phyloP scores from a whole-genome alignment of 768 basidiomycete genomes.

The Gloeophyllum trabeum region DNA sequence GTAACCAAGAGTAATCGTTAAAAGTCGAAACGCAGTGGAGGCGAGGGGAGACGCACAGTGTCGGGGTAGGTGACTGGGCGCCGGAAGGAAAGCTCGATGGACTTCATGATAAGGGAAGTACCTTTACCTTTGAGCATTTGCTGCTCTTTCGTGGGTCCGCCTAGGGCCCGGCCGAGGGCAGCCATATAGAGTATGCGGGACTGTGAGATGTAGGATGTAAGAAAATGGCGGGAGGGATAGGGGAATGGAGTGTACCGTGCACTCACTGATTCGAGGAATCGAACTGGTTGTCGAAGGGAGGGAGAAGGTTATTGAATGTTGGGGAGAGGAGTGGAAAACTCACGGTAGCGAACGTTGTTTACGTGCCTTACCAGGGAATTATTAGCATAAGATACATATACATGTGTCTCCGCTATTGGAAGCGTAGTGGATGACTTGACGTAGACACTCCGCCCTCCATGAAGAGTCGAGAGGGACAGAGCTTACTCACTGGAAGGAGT shows the following conservation, averaged over 20 bases:
- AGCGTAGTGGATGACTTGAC: too few species aligned
- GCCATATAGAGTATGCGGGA: slow-evolving; percentile 62
- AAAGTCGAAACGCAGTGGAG: neutral
- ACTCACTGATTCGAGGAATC: slow-evolving; percentile 61
- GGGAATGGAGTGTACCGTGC: neutral
- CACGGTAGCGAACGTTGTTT: slow-evolving; percentile 68
- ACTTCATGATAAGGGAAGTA: slow-evolving; percentile 66
- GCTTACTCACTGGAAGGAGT: slow-evolving; percentile 57
- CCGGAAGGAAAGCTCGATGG: slow-evolving; percentile 52
- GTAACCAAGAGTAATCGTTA: slow-evolving; percentile 2
- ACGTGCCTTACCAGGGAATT: slow-evolving; percentile 56
- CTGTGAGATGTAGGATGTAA: slow-evolving; percentile 18
- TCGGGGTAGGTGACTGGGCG: slow-evolving; percentile 70
- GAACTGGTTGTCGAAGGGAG: slow-evolving; percentile 25
- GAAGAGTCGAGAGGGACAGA: neutral
- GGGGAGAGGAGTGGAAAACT: slow-evolving; percentile 11
- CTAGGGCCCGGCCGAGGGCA: slow-evolving; percentile 44
- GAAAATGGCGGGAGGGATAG: neutral
- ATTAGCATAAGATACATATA: too few species aligned
- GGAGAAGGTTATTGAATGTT: slow-evolving; percentile 2
- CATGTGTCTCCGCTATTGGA: too few species aligned
- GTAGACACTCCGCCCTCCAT: neutral
- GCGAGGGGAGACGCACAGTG: slow-evolving; percentile 30
- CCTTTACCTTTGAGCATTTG: slow-evolving; percentile 55
- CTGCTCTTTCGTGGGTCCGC: slow-evolving; percentile 41